Percentiles rank a stretch among this genome's conserved stretches.
Evolutionary conservation across 2,329 filamentous ascomycete genomes (phyloP).

Genomic region (Curvularia sp.): DNA sequence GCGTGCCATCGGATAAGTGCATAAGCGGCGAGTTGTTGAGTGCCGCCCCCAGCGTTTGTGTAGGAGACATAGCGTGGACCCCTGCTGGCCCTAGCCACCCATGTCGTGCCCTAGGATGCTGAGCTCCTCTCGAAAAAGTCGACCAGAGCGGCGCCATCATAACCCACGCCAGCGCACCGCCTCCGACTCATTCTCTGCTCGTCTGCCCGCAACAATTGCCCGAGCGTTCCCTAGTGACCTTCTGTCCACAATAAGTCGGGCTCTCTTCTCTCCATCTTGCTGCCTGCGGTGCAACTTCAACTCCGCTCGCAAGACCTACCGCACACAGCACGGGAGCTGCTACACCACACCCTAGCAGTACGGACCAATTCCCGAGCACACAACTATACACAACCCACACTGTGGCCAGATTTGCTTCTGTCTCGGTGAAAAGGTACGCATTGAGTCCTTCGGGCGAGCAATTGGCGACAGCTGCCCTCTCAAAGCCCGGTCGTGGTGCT

Average conservation of each 20-base stretch:
- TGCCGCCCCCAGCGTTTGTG: conserved; percentile 12
- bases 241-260: conserved; percentile 21
- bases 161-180: conserved; percentile 30
- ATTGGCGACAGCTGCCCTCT: conserved; percentile 5
- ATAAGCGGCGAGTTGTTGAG: conserved; percentile 15
- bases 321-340: conserved; percentile 46
- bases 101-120: conserved; percentile 15
- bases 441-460: conserved; percentile 27
- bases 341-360: conserved; percentile 32
- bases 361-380: conserved; percentile 39
- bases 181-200: conserved; percentile 22
- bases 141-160: conserved; percentile 26
- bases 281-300: conserved; percentile 22
- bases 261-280: conserved; percentile 15
- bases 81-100: conserved; percentile 26
- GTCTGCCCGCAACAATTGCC: conserved; percentile 20
- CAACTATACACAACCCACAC: conserved; percentile 8
- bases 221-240: conserved; percentile 21
- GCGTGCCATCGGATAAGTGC: conserved; percentile 5
- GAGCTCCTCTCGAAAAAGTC: conserved; percentile 38
- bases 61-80: conserved; percentile 12
- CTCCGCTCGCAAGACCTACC: conserved; percentile 22
- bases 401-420: conserved; percentile 48
- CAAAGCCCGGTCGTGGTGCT: too few species aligned
- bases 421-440: conserved; percentile 31